A percentile compares a stretch with the other conserved stretches of the same genome.
phyloP scores from a whole-genome alignment of 2,329 filamentous ascomycete species.

The Aspergillus ochraceoroseus region DNA sequence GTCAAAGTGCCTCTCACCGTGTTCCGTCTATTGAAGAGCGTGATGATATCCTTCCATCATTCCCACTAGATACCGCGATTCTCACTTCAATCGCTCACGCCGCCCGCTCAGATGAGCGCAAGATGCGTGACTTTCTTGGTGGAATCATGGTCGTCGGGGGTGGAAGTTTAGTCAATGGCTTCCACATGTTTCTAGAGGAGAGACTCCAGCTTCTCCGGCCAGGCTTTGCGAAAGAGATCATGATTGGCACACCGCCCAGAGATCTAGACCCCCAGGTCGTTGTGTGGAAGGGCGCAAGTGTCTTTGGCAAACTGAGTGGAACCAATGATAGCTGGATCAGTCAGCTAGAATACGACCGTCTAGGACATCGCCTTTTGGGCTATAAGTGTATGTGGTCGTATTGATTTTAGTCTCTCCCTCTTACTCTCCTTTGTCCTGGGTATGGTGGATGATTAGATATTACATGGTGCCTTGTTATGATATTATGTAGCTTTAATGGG shows the following conservation, averaged over 20 bases:
- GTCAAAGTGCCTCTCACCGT: constrained; percentile 34
- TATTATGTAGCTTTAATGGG: constrained; percentile 12
- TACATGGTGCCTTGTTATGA: constrained; percentile 11
- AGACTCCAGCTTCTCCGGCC: constrained; percentile 63
- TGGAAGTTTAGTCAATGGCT: constrained; percentile 71
- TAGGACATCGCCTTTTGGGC: constrained; percentile 75
- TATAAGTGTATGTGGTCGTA: constrained; percentile 69
- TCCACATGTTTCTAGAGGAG: constrained; percentile 79
- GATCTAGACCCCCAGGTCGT: constrained; percentile 98
- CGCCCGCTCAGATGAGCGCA: constrained; percentile 83
- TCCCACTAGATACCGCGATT: constrained; percentile 83
- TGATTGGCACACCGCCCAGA: constrained; percentile 67
- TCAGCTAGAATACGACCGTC: constrained; percentile 76
- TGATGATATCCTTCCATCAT: constrained; percentile 74
- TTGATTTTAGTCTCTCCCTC: constrained; percentile 29
- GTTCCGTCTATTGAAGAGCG: constrained; percentile 54
- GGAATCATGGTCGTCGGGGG: constrained; percentile 89
- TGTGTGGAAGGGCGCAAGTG: constrained; percentile 94
- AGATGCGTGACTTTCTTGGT: constrained; percentile 81
- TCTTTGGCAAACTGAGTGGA: constrained; percentile 79
- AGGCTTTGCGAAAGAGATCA: constrained; percentile 60
- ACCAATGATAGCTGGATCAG: constrained; percentile 97
- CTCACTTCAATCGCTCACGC: constrained; percentile 84
- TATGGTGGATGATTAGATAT: constrained; percentile 12
- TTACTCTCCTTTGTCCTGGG: constrained; percentile 9